Percentiles rank a stretch among this genome's conserved stretches.
These are phyloP conservation scores for Leccinum fibrillosum DNA, from an alignment of 768 basidiomycete species.

Conservation along the genomic window DNA sequence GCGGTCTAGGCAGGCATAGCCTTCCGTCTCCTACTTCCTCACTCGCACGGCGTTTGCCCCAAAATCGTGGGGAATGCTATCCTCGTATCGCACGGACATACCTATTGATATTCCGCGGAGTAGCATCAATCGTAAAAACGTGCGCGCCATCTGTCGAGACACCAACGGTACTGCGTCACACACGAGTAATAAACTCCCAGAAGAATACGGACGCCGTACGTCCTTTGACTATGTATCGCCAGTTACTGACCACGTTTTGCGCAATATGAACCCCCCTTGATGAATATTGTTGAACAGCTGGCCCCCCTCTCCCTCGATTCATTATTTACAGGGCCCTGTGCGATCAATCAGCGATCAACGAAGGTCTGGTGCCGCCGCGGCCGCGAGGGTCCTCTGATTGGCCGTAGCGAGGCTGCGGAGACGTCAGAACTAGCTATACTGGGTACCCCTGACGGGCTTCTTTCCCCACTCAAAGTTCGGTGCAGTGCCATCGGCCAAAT, in stretches of 20 bases:
- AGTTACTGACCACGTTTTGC: background rate
- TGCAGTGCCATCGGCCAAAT: slow-evolving; percentile 13
- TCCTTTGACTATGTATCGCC: background rate
- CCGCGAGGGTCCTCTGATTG: slow-evolving; percentile 15
- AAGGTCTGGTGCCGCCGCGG: background rate
- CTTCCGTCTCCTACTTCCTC: background rate
- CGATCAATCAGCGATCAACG: slow-evolving; percentile 15
- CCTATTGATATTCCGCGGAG: background rate
- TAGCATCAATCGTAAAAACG: background rate
- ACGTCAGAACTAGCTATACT: slow-evolving; percentile 5
- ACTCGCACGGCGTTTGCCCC: background rate
- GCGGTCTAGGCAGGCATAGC: slow-evolving; percentile 2
- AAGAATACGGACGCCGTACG: slow-evolving; percentile 7
- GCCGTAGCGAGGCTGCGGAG: slow-evolving; percentile 1
- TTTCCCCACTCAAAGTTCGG: slow-evolving; percentile 6
- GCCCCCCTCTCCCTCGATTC: background rate
- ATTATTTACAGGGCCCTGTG: background rate
- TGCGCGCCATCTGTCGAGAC: background rate
- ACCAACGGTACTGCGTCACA: slow-evolving; percentile 5
- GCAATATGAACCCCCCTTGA: background rate
- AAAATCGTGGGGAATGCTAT: slow-evolving; percentile 1
- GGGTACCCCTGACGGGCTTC: background rate
- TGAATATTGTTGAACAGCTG: background rate
- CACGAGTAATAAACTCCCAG: slow-evolving; percentile 4
- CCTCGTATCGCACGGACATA: background rate